Percentiles rank a stretch among this genome's conserved stretches.
Conservation (phyloP, 2,329 filamentous ascomycete species). For the Aspergillus oerlinghausenensis region DNA sequence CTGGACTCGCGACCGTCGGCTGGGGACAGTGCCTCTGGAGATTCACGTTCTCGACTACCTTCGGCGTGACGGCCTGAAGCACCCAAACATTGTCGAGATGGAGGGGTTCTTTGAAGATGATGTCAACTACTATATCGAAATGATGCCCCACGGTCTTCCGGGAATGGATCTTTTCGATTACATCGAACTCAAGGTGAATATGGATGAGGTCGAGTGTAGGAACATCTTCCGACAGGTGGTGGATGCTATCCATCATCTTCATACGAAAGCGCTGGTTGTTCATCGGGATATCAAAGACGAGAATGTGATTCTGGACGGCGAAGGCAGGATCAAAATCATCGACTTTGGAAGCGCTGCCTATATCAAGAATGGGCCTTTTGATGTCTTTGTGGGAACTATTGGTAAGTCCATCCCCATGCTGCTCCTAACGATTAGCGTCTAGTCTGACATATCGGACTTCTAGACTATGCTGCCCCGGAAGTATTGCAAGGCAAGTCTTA, state of each 20-base stretch:
- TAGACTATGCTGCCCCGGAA: conserved; percentile 98
- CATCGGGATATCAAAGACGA: conserved; percentile 99
- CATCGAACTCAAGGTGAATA: conserved; percentile 91
- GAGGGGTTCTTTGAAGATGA: conserved; percentile 62
- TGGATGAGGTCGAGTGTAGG: conserved; percentile 90
- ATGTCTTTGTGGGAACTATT: conserved; percentile 98
- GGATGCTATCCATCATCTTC: conserved; percentile 82
- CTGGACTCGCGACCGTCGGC: conserved; percentile 87
- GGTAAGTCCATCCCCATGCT: conserved; percentile 54
- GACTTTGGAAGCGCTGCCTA: conserved; percentile 98
- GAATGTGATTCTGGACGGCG: conserved; percentile 92
- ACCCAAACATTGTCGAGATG: conserved; percentile 66
- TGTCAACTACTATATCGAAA: conserved; percentile 95
- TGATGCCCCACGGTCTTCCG: conserved; percentile 85
- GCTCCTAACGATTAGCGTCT: conserved; percentile 4
- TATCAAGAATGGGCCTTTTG: conserved; percentile 96
- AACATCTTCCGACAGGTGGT: conserved; percentile 96
- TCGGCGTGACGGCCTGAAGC: conserved; percentile 62
- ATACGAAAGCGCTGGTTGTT: conserved; percentile 84
- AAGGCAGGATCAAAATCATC: conserved; percentile 93
- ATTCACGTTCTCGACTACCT: conserved; percentile 96
- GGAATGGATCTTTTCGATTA: conserved; percentile 99
- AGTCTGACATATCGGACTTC: background rate
- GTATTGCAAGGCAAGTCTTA: conserved; percentile 90
- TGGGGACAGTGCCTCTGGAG: conserved; percentile 92